These are phyloP conservation scores for Solanum medicagineum DNA, from an alignment of 257 asterid genomes.

Conservation along the genomic window DNA sequence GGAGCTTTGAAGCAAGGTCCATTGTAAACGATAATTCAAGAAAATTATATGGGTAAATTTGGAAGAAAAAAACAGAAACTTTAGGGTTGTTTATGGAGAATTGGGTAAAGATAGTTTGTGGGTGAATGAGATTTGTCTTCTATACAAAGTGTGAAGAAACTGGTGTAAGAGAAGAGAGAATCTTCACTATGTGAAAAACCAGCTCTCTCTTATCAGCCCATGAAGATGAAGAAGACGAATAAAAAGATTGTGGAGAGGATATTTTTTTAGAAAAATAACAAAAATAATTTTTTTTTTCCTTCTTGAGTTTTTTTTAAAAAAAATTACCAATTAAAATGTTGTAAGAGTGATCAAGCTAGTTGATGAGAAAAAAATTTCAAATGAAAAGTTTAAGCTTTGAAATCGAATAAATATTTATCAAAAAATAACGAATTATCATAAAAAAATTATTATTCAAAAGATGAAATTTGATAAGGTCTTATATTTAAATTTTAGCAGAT, in stretches of 20 bases:
- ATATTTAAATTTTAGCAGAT: no score
- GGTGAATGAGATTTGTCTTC: neutral
- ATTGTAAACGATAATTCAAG: conserved; percentile 1
- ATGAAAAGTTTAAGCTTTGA: neutral
- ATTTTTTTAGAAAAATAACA: neutral
- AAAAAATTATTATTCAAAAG: no score
- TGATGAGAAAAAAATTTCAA: neutral
- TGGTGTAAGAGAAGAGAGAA: neutral
- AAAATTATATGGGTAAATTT: neutral
- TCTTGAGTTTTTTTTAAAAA: neutral
- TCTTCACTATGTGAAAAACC: neutral
- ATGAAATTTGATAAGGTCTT: no score
- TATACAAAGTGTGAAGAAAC: neutral
- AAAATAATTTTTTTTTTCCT: no score
- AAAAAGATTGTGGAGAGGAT: neutral
- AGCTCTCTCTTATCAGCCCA: neutral
- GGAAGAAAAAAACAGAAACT: neutral
- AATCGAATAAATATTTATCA: no score
- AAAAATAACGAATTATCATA: no score
- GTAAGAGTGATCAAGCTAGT: neutral
- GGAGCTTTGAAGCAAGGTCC: conserved; percentile 36
- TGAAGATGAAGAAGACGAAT: neutral
- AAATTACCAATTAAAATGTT: neutral
- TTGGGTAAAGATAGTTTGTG: neutral
- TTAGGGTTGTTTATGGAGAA: neutral